Base-by-base conservation (phyloP, 2,329 filamentous ascomycete genomes). In the Fusarium camptoceras region DNA sequence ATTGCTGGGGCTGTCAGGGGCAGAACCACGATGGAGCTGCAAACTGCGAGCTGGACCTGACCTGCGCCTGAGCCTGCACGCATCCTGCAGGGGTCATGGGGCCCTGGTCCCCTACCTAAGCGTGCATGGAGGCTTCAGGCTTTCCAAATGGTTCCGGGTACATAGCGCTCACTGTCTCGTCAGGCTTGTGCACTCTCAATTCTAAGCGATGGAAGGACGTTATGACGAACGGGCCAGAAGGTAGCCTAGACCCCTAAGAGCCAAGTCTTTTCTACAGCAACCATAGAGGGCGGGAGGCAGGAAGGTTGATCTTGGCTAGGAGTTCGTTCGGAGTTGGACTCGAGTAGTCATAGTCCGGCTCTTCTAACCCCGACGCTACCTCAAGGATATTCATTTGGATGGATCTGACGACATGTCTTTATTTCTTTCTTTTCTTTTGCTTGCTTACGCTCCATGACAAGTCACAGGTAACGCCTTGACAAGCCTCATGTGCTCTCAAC, bases 1-100 rank as follows among this genome's bases (percentile, higher is more conserved):
- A 41, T 49, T 65, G 55, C 69, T 50, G 41, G 70, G 68, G 59
- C 72, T 57, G 59, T 71, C 66, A 75, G 70, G 73, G 73, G 73
- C 67, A 58, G 56, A 60, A 42, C 49, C 49, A 41, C 49, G 41
- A 37, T 37, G 34, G 34, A 28, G 49, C 24, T 53, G 48, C 31
- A 51, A 39, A 24, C 30, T 51, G 49, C 24, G 27, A 53, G 24
- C 49, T 53, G 18, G 49, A 42, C 49, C 70, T 37, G 34, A 37
- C 34, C 34, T 37, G 18, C 34, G 34, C 18, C 31, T 37, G 34
- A n/a, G 34, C 34, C 18, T 67, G 64, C 68, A 60, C 58, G 55
- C 46, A 55, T 55, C 30, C 37, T 66, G 61, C 69, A 72, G 53
- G 69, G 69, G 58, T 56, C 37, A 63, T 48, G 56, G 46, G 54